These are phyloP conservation scores for Gossypium turneri DNA, from an alignment of 345 rosid species.

Conservation along the genomic window DNA sequence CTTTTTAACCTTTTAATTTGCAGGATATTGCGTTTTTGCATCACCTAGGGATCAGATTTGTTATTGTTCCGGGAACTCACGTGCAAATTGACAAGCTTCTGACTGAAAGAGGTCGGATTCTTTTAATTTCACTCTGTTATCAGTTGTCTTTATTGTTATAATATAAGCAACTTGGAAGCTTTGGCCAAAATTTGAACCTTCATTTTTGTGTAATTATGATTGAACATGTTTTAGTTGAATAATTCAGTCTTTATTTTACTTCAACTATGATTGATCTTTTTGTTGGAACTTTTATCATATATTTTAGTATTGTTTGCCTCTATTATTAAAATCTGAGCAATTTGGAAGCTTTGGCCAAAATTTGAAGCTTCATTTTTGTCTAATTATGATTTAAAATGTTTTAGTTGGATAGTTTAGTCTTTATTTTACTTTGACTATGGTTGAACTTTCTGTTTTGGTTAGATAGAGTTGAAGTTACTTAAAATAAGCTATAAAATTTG, in stretches of 20 bases:
- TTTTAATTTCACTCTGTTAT: background rate
- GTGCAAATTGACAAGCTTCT: conserved; percentile 80
- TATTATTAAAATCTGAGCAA: background rate
- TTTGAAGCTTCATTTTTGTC: background rate
- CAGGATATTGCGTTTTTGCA: conserved; percentile 95
- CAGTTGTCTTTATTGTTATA: background rate
- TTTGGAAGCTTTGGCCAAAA: background rate
- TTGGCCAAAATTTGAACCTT: background rate
- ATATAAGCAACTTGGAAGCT: background rate
- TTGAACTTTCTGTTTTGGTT: background rate
- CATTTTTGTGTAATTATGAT: background rate
- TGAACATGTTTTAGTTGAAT: background rate
- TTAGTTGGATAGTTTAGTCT: background rate
- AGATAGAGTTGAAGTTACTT: conserved; percentile 9
- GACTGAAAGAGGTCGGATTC: conserved; percentile 55
- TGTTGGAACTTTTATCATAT: background rate
- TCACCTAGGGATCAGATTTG: conserved; percentile 76
- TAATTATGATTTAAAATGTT: background rate
- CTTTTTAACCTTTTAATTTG: conserved; percentile 11
- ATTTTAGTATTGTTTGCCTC: background rate
- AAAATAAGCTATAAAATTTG: conserved; percentile 18
- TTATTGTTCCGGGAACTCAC: conserved; percentile 85
- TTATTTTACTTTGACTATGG: background rate
- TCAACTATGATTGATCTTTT: background rate
- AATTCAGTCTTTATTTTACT: background rate